Conservation (phyloP, 2,329 filamentous ascomycete species). For the Aspergillus fumigatiaffinis region DNA sequence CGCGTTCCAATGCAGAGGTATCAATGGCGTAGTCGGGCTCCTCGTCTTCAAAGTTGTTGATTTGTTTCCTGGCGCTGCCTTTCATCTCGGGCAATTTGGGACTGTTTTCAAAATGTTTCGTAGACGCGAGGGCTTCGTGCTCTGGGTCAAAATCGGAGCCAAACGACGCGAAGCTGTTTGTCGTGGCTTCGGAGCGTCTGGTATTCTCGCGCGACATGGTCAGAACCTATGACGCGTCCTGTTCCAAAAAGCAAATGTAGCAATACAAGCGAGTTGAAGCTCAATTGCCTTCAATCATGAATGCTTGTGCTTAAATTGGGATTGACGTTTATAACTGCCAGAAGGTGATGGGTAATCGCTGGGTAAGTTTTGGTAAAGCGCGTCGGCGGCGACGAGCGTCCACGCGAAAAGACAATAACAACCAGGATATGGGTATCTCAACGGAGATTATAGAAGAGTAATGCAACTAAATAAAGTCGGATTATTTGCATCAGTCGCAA, state of each 20-base stretch:
- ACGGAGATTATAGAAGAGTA: not conserved
- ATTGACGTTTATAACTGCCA: not conserved
- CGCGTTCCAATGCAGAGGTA: conserved; percentile 44
- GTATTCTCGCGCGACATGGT: conserved; percentile 19
- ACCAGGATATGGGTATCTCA: not conserved
- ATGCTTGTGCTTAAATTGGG: not conserved
- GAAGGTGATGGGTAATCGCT: not conserved
- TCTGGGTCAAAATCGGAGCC: conserved; percentile 41
- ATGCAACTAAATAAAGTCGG: not conserved
- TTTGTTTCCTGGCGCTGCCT: conserved; percentile 10
- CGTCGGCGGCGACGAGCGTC: not conserved
- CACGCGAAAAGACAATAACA: not conserved
- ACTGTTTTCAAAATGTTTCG: conserved; percentile 30
- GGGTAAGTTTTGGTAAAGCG: not conserved
- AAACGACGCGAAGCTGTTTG: conserved; percentile 27
- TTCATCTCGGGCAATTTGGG: conserved; percentile 25
- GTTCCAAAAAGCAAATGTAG: not conserved
- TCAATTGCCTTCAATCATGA: not conserved
- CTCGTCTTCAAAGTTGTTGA: conserved; percentile 19
- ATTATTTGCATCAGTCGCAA: not conserved
- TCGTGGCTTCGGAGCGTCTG: conserved; percentile 10
- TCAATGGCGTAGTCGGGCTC: conserved; percentile 44
- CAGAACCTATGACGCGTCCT: conserved; percentile 3
- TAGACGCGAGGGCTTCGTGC: conserved; percentile 40
- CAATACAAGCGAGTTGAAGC: not conserved